phyloP scores from a whole-genome alignment of 345 rosid genomes.

The Syzygium aromaticum region DNA sequence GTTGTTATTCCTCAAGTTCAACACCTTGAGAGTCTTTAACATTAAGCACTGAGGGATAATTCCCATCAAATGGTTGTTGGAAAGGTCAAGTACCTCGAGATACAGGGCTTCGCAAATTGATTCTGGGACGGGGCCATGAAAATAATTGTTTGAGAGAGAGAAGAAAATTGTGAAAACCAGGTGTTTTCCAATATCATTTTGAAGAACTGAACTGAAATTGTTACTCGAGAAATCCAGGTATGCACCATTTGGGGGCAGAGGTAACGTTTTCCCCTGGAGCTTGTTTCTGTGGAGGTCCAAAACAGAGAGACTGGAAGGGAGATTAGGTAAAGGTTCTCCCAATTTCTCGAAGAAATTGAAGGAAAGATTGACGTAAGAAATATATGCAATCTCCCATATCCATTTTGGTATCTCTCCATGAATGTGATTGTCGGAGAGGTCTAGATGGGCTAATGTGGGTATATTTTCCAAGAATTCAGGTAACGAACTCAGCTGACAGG shows the following conservation, averaged over 20 bases:
- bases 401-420: slow-evolving; percentile 28
- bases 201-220: not conserved
- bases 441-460: not conserved
- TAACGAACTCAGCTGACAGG: slow-evolving; percentile 20
- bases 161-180: not conserved
- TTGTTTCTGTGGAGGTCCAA: slow-evolving; percentile 6
- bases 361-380: slow-evolving; percentile 4
- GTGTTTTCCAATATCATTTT: too few relatives aligned
- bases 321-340: not conserved
- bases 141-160: not conserved
- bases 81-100: slow-evolving; percentile 3
- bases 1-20: slow-evolving; percentile 1
- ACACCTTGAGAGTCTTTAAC: not conserved
- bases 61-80: not conserved
- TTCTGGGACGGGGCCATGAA: not conserved
- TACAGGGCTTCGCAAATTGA: not conserved
- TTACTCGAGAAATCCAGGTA: slow-evolving; percentile 4
- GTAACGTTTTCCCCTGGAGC: not conserved
- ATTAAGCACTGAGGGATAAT: not conserved
- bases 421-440: slow-evolving; percentile 42
- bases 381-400: slow-evolving; percentile 5
- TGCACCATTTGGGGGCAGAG: not conserved
- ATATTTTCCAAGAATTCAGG: slow-evolving; percentile 26
- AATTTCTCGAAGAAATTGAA: slow-evolving; percentile 4
- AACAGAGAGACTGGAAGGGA: not conserved